Conservation (phyloP, 2,329 filamentous ascomycete species). For the Scedosporium apiospermum region DNA sequence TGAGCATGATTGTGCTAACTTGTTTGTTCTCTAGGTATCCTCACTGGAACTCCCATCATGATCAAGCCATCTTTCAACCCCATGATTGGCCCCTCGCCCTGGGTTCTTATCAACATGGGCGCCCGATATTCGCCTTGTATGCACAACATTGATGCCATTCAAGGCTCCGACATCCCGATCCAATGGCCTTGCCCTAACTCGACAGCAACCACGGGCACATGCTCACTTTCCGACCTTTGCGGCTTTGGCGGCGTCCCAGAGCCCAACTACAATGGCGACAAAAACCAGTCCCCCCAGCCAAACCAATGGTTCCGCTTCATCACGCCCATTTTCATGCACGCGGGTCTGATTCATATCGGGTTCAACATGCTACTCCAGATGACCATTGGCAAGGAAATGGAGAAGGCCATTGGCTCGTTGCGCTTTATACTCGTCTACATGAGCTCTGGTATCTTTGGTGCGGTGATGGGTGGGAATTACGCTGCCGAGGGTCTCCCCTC, state of each 20-base stretch:
- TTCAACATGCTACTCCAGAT: conserved; percentile 93
- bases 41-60: conserved; percentile 70
- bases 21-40: conserved; percentile 41
- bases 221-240: conserved; percentile 71
- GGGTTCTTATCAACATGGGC: conserved; percentile 94
- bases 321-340: conserved; percentile 88
- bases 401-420: conserved; percentile 76
- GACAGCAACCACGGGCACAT: conserved; percentile 51
- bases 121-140: conserved; percentile 89
- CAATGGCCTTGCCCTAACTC: conserved; percentile 76
- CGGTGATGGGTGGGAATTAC: conserved; percentile 90
- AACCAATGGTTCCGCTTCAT: conserved; percentile 99
- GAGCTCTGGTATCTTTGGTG: conserved; percentile 86
- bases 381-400: conserved; percentile 86
- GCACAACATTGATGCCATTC: conserved; percentile 66
- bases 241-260: conserved; percentile 71
- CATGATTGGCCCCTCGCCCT: conserved; percentile 90
- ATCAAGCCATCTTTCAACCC: conserved; percentile 84
- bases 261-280: conserved; percentile 46
- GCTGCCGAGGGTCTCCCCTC: conserved; percentile 73
- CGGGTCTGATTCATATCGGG: conserved; percentile 85
- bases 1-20: background rate
- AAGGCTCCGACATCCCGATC: conserved; percentile 38
- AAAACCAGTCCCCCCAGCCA: conserved; percentile 49
- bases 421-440: conserved; percentile 88